These are phyloP conservation scores for Flaveria trinervia DNA, from an alignment of 129 eudicot species.

Conservation along the genomic window DNA sequence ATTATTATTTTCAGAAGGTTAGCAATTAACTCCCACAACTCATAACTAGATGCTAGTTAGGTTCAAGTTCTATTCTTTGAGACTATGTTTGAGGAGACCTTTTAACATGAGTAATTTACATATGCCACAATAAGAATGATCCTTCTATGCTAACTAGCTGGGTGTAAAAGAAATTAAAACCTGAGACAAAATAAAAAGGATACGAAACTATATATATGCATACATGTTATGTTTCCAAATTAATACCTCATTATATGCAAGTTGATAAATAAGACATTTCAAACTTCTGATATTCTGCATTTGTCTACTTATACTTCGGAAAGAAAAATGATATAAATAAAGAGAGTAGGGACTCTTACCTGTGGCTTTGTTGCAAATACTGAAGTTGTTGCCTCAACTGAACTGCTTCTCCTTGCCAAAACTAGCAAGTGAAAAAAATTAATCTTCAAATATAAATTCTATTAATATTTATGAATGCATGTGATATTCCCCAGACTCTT, in stretches of 20 bases:
- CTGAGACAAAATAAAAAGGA: background rate
- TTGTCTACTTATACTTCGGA: background rate
- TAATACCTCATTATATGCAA: too few species aligned
- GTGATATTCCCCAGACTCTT: background rate
- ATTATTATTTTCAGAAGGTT: background rate
- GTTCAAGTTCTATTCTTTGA: background rate
- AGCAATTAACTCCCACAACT: background rate
- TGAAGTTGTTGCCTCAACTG: conserved; percentile 68
- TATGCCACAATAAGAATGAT: background rate
- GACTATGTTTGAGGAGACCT: conserved; percentile 4
- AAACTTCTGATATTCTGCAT: too few species aligned
- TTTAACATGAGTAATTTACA: background rate
- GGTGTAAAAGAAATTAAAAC: background rate
- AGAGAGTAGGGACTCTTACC: conserved; percentile 37
- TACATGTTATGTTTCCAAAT: too few species aligned
- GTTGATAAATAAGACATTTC: too few species aligned
- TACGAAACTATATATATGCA: too few species aligned
- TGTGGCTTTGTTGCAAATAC: conserved; percentile 64
- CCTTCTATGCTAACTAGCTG: background rate
- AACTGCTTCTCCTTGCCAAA: conserved; percentile 76
- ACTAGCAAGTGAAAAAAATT: conserved; percentile 32
- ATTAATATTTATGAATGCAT: conserved; percentile 26
- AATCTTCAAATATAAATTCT: conserved; percentile 10
- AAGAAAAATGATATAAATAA: background rate
- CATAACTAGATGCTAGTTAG: background rate